A percentile compares a stretch with the other conserved stretches of the same genome.
phyloP scores from a whole-genome alignment of 192 early-diverging fungal species.

The Coemansia sp. region DNA sequence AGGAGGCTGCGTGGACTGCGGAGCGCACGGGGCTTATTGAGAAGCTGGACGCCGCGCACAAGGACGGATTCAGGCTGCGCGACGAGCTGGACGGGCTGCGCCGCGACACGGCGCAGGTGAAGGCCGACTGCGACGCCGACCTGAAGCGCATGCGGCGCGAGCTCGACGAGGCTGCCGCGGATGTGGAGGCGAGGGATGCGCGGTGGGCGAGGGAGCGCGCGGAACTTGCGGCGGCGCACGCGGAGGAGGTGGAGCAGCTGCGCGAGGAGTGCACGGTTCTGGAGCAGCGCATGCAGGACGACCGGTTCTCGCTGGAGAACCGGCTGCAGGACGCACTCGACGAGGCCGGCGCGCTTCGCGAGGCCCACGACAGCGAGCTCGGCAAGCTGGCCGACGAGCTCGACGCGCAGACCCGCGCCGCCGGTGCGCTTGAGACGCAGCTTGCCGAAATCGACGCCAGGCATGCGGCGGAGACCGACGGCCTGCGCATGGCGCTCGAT shows the following conservation, averaged over 20 bases:
- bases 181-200: slow-evolving; percentile 4
- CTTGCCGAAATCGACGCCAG: slow-evolving; percentile 10
- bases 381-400: slow-evolving; percentile 5
- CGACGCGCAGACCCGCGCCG: slow-evolving; percentile 8
- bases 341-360: slow-evolving; percentile 15
- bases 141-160: slow-evolving; percentile 30
- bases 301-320: slow-evolving; percentile 16
- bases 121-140: slow-evolving; percentile 38
- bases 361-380: slow-evolving; percentile 10
- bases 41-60: slow-evolving; percentile 51
- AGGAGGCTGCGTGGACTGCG: slow-evolving; percentile 29
- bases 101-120: slow-evolving; percentile 28
- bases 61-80: slow-evolving; percentile 48
- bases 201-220: slow-evolving; percentile 31
- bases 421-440: slow-evolving; percentile 16
- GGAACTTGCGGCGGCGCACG: slow-evolving; percentile 26
- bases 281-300: slow-evolving; percentile 33
- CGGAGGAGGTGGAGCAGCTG: slow-evolving; percentile 20
- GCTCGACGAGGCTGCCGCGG: slow-evolving; percentile 16
- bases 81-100: slow-evolving; percentile 37
- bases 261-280: slow-evolving; percentile 19
- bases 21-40: slow-evolving; percentile 38
- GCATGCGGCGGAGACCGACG: slow-evolving; percentile 1
- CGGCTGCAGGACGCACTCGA: slow-evolving; percentile 23
- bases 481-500: slow-evolving; percentile 18